phyloP scores from a whole-genome alignment of 2,329 filamentous ascomycete genomes.

The Fusarium chaquense region DNA sequence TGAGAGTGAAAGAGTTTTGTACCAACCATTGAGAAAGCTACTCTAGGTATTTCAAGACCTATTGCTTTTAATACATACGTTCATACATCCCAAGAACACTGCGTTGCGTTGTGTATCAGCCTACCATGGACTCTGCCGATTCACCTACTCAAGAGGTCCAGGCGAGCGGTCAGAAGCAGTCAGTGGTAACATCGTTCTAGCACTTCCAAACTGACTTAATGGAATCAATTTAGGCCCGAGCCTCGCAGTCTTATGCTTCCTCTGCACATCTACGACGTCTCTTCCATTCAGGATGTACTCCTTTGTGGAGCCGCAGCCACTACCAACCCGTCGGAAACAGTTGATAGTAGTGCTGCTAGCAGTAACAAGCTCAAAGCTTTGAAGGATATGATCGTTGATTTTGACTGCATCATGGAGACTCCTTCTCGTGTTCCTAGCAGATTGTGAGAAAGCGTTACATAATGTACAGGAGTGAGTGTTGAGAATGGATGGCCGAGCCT shows the following conservation, averaged over 20 bases:
- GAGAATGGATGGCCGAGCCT: neutral
- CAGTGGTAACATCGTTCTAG: neutral
- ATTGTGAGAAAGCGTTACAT: neutral
- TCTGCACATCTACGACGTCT: constrained; percentile 17
- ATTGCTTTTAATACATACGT: neutral
- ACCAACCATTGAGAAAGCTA: neutral
- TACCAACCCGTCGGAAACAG: neutral
- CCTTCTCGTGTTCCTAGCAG: neutral
- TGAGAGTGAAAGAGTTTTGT: neutral
- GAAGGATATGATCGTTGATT: neutral
- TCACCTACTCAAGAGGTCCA: neutral
- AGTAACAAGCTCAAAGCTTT: neutral
- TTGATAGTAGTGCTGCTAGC: neutral
- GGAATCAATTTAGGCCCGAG: neutral
- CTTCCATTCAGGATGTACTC: constrained; percentile 13
- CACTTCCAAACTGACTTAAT: neutral
- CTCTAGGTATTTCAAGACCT: neutral
- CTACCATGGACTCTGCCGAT: constrained; percentile 1
- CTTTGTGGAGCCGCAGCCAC: neutral
- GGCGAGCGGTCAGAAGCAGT: neutral
- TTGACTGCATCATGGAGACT: constrained; percentile 4
- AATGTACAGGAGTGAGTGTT: neutral
- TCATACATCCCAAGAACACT: neutral
- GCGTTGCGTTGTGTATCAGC: neutral
- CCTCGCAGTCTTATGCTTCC: neutral